Conservation (phyloP, 352 stramenopile species). For the Phytophthora constricta region DNA sequence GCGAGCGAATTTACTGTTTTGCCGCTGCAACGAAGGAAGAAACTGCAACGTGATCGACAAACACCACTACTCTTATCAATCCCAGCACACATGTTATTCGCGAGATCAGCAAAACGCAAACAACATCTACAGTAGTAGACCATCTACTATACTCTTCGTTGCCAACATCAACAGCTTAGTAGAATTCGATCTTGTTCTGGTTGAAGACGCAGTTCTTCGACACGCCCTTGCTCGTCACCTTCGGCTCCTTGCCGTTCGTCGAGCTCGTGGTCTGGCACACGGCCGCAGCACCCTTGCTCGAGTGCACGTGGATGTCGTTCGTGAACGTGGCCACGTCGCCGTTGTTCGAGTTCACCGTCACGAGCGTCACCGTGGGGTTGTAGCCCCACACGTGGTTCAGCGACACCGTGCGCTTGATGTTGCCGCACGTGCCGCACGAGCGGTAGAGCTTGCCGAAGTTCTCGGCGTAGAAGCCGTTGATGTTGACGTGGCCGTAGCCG, state of each 20-base stretch:
- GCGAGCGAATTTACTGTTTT: too few species aligned
- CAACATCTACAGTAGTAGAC: too few species aligned
- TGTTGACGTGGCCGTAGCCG: slow-evolving; percentile 45
- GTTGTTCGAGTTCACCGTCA: slow-evolving; percentile 51
- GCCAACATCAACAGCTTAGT: too few species aligned
- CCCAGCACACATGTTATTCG: too few species aligned
- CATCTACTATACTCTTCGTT: too few species aligned
- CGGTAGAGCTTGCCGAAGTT: slow-evolving; percentile 51
- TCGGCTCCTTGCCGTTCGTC: slow-evolving; percentile 34
- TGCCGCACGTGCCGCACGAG: slow-evolving; percentile 41
- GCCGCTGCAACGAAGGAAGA: too few species aligned
- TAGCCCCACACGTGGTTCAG: slow-evolving; percentile 46
- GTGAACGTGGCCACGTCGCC: slow-evolving; percentile 42
- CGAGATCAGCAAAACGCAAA: too few species aligned
- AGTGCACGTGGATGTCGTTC: slow-evolving; percentile 32
- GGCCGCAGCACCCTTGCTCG: slow-evolving; percentile 30
- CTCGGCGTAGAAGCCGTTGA: slow-evolving; percentile 52
- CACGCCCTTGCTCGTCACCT: slow-evolving; percentile 29
- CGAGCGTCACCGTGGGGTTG: slow-evolving; percentile 43
- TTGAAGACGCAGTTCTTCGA: slow-evolving; percentile 45
- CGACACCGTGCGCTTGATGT: slow-evolving; percentile 41
- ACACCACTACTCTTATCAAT: too few species aligned
- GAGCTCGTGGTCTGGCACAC: slow-evolving; percentile 37
- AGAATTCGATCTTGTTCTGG: slow-evolving; percentile 40
- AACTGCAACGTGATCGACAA: too few species aligned